phyloP scores from a whole-genome alignment of 768 basidiomycete genomes.

The Brasilioporus rufonigricans region DNA sequence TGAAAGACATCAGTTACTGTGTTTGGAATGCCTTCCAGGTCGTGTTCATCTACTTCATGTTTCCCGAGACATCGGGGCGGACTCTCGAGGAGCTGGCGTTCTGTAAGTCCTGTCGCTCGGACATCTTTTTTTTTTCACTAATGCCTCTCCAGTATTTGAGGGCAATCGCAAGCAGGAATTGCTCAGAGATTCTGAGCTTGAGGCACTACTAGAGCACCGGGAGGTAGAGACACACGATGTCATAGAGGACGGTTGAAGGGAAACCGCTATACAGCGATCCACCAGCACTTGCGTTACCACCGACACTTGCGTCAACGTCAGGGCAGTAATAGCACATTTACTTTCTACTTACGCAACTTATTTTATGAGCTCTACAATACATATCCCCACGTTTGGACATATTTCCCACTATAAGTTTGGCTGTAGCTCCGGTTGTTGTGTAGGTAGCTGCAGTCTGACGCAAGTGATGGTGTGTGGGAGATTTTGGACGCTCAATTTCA shows the following conservation, averaged over 20 bases:
- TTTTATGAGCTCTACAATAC: too few relatives aligned
- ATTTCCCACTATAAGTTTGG: too few relatives aligned
- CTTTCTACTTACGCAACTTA: too few relatives aligned
- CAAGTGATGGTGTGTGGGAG: too few relatives aligned
- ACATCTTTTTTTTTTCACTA: background rate
- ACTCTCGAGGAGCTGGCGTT: conserved; percentile 19
- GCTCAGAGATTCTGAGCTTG: background rate
- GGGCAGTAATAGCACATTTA: too few relatives aligned
- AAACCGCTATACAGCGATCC: background rate
- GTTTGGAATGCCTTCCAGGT: conserved; percentile 17
- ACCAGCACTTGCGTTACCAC: too few relatives aligned
- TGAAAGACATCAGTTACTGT: conserved; percentile 7
- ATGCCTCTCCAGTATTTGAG: background rate
- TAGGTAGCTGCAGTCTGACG: too few relatives aligned
- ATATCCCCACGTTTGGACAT: too few relatives aligned
- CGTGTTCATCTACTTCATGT: conserved; percentile 12
- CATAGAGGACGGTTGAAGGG: background rate
- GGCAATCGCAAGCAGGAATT: background rate
- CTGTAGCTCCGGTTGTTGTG: too few relatives aligned
- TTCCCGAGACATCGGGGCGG: conserved; percentile 16
- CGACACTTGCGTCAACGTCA: too few relatives aligned
- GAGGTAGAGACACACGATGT: background rate
- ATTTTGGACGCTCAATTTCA: too few relatives aligned
- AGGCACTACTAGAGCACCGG: background rate
- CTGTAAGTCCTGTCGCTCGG: conserved; percentile 4